A percentile compares a stretch with the other conserved stretches of the same genome.
These are phyloP conservation scores for Phaseolus coccineus DNA, from an alignment of 331 rosid species.

Conservation along the genomic window DNA sequence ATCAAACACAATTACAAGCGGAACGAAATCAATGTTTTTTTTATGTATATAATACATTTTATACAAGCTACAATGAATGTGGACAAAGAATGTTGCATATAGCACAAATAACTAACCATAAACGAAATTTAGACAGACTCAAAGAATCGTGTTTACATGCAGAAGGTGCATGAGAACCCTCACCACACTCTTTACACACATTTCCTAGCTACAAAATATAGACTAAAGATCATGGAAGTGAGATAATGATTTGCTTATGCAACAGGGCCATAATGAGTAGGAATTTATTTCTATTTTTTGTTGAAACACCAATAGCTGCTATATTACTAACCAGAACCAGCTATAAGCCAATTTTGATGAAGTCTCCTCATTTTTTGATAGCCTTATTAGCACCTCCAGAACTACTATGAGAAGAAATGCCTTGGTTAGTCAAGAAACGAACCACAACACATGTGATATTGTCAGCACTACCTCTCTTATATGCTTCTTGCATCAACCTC, in stretches of 20 bases:
- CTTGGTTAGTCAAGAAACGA: constrained; percentile 81
- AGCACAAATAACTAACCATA: constrained; percentile 16
- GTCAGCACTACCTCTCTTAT: constrained; percentile 90
- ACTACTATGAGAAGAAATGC: constrained; percentile 57
- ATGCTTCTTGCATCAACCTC: constrained; percentile 86
- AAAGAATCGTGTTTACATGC: constrained; percentile 46
- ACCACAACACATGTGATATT: constrained; percentile 91
- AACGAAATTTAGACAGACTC: neutral
- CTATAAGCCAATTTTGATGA: constrained; percentile 42
- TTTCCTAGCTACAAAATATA: constrained; percentile 43
- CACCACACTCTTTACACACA: constrained; percentile 46
- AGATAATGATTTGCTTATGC: constrained; percentile 46
- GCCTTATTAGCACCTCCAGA: constrained; percentile 23
- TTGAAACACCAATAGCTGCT: constrained; percentile 47
- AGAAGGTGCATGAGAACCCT: constrained; percentile 36
- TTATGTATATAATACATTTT: constrained; percentile 23
- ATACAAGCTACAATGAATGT: constrained; percentile 31
- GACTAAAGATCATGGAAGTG: constrained; percentile 35
- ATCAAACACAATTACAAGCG: neutral
- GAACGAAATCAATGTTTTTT: neutral
- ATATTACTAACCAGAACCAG: constrained; percentile 31
- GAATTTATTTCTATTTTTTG: constrained; percentile 41
- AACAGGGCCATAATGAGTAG: constrained; percentile 46
- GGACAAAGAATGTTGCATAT: neutral
- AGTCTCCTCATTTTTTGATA: constrained; percentile 34